phyloP scores from a whole-genome alignment of 1,284 basidiomycete species.

The Cystobasidium sp. region DNA sequence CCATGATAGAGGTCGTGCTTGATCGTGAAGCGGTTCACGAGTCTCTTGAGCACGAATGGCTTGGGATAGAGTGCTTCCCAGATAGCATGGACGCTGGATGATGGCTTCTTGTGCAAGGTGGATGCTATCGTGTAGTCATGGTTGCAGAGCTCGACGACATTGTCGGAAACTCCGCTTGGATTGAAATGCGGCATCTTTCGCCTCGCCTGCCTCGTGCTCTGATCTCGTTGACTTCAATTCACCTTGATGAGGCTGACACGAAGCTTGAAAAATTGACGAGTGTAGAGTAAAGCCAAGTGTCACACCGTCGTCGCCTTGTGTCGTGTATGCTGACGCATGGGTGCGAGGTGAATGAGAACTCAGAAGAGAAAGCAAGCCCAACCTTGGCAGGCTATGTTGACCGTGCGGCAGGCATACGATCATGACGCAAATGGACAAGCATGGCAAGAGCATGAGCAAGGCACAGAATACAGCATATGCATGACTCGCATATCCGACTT shows the following conservation, averaged over 20 bases:
- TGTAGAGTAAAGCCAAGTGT: too few species aligned
- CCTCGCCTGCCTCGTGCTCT: background rate
- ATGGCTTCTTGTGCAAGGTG: conserved; percentile 12
- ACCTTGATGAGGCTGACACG: background rate
- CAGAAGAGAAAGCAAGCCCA: background rate
- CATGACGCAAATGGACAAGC: conserved; percentile 6
- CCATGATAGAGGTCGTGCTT: conserved; percentile 52
- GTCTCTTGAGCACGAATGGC: conserved; percentile 48
- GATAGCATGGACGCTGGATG: conserved; percentile 12
- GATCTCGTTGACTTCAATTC: too few species aligned
- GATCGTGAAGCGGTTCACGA: conserved; percentile 52
- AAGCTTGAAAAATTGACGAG: background rate
- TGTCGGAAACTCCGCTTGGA: conserved; percentile 32
- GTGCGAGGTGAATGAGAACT: background rate
- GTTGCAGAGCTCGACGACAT: conserved; percentile 34
- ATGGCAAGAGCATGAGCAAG: background rate
- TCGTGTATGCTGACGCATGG: too few species aligned
- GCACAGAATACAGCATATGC: background rate
- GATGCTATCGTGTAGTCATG: conserved; percentile 23
- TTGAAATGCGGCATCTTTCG: conserved; percentile 23
- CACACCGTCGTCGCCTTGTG: too few species aligned
- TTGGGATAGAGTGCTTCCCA: conserved; percentile 50
- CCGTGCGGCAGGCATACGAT: background rate
- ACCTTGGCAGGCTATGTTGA: background rate
- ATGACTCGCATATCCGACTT: background rate